Base-by-base conservation (phyloP, 345 rosid genomes). In the Lagerstroemia speciosa region DNA sequence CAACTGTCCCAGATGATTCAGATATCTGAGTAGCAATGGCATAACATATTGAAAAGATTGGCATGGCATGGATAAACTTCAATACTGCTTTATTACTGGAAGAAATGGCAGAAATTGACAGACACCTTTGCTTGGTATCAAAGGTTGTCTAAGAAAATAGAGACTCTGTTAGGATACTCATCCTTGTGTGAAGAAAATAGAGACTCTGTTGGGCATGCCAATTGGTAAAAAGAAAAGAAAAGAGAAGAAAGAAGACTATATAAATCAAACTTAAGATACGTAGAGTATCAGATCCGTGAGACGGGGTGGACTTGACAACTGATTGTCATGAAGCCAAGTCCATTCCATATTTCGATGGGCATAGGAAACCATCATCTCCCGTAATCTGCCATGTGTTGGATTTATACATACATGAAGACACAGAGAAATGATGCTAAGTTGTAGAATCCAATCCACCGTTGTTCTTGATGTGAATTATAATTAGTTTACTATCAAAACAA, bases 121-220 rank as follows among this genome's bases (percentile, higher is more conserved):
- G 67, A 65, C 74, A 95, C 99, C 96, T 90, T 95, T 62, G 91
- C 87, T 75, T 79, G 85, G 83, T 90, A n/a, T n/a, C n/a, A n/a
- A 94, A 63, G 89, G 85, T 80, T 95, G 99, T 76, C 75, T 82
- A 72, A 95, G 91, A 76, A 97, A 92, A 73, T 98, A 96, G 79
- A 71, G 92, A 81, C 92, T 98, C 68, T 88, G 88, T 76, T 95
- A 72, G 92, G 87, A 86, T 95, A 92, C 67, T 95, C 98, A 75
- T 92, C 99, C 81, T 88, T 89, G 84, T 95, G 96, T 71, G 89
- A 74, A 70, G 97, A 88, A 83, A 92, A 95, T 63, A 95, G 83
- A 69, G 96, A 92, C 72, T 92, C 98, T 19, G 99, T 84, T 72
- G 92, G 89, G 68, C 91, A 97, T 92, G 92, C 70, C 76, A 62